phyloP scores from a whole-genome alignment of 2,329 filamentous ascomycete species.

The Phyllachora maydis region DNA sequence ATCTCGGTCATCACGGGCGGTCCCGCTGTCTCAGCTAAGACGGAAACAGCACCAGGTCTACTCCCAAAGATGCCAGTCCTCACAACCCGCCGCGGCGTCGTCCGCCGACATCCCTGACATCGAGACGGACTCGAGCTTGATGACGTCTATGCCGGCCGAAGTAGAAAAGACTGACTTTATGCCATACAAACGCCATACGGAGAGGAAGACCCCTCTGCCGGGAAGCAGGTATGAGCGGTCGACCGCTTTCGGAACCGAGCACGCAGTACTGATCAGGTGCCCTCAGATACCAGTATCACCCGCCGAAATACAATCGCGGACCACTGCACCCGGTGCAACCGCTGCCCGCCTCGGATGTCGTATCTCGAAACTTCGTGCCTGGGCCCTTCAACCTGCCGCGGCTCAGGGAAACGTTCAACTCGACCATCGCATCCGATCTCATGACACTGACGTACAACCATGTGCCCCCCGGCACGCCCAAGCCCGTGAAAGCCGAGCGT shows the following conservation, averaged over 20 bases:
- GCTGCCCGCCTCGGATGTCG: conserved; percentile 66
- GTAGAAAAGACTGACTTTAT: conserved; percentile 19
- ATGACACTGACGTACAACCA: conserved; percentile 81
- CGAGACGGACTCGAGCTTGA: conserved; percentile 27
- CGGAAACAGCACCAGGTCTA: conserved; percentile 5
- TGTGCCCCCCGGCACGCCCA: conserved; percentile 52
- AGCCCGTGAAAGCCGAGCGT: conserved; percentile 32
- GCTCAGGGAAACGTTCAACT: conserved; percentile 75
- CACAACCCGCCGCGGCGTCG: conserved; percentile 11
- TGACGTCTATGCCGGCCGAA: conserved; percentile 17
- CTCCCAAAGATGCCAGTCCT: conserved; percentile 21
- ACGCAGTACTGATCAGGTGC: conserved; percentile 3
- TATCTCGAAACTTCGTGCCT: conserved; percentile 71
- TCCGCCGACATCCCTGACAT: conserved; percentile 20
- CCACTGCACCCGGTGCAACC: conserved; percentile 85
- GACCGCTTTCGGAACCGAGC: conserved; percentile 9
- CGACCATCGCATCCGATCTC: conserved; percentile 70
- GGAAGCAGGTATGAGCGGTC: conserved; percentile 21
- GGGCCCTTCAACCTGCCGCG: conserved; percentile 81
- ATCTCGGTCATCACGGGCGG: conserved; percentile 6
- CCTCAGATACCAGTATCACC: conserved; percentile 93
- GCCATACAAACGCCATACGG: conserved; percentile 13
- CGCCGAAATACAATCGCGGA: conserved; percentile 86
- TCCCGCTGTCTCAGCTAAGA: conserved; percentile 6
- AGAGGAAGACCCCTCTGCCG: conserved; percentile 18